Base-by-base conservation (phyloP, 176 grass and related monocot genomes). In the Cymbopogon citratus region DNA sequence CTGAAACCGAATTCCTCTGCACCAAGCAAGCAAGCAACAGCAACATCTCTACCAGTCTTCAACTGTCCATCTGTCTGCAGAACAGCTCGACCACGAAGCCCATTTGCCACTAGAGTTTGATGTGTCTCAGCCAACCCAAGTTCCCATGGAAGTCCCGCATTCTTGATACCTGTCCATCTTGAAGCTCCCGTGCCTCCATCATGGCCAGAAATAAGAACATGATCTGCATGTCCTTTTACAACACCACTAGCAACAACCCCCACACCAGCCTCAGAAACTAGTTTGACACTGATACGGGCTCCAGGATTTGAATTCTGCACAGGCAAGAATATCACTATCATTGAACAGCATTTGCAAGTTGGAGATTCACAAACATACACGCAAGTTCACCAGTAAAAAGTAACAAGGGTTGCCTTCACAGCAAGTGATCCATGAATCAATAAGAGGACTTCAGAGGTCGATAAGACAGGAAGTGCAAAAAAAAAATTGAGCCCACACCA, bases 1-100 rank as follows among this genome's bases (percentile, higher is more conserved):
- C 93, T 95, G 82, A 99, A 99, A 81, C 96, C 96, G 70, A 99
- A 99, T 87, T 99, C 96, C 86, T 99, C 96, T 45, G 96, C 96
- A 75, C 96, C 96, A 80, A 99, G 87, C 76, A 99, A 85, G 73
- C 91, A 94, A 73, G 96, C 96, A 21, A 99, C 83, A 78, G 96
- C 96, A 85, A 99, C 96, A 87, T 99, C 96, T 77, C 91, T 92
- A 57, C 96, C 96, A 75, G 96, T 99, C 83, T 99, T 99, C 72
- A 99, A 84, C 85, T 99, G 96, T 18, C 96, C 96, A 77, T 99
- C 96, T 66, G 96, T 99, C 86, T 99, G 96, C 44, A 99, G 63
- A 67, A 95, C 88, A 39, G 96, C 93, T 77, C 96, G 89, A 63
- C 96, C 96, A 86, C 96, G 93, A 43, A 99, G 91, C 41, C 91